Conservation (phyloP, 2,329 filamentous ascomycete genomes). For the Magnaporthiopsis rhizophila region DNA sequence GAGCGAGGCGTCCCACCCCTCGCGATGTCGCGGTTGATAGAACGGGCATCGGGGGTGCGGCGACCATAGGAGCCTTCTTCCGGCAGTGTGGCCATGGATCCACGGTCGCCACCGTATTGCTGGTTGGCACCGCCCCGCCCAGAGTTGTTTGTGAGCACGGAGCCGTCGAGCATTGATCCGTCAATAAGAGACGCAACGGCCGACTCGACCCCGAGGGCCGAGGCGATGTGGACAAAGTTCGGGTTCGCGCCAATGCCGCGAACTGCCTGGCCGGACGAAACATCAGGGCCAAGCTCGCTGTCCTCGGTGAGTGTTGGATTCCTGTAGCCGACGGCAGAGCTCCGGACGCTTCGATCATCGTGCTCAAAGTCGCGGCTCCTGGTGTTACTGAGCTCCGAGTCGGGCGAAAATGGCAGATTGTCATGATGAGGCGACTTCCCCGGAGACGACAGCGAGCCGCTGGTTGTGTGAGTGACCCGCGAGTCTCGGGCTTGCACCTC, state of each 20-base stretch:
- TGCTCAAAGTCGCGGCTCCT: conserved; percentile 46
- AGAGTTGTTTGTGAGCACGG: conserved; percentile 58
- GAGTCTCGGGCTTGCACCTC: conserved; percentile 50
- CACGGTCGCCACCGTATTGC: conserved; percentile 19
- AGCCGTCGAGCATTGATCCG: conserved; percentile 61
- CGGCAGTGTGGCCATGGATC: conserved; percentile 28
- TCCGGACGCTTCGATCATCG: conserved; percentile 48
- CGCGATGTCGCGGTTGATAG: conserved; percentile 19
- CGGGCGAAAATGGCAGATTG: conserved; percentile 34
- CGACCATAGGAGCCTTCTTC: conserved; percentile 25
- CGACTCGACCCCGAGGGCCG: conserved; percentile 63
- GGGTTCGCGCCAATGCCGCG: conserved; percentile 65
- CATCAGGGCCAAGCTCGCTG: conserved; percentile 39
- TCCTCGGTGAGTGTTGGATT: conserved; percentile 42
- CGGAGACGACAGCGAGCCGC: conserved; percentile 54
- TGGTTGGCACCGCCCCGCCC: conserved; percentile 38
- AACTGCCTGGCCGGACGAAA: conserved; percentile 59
- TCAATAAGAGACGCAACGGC: conserved; percentile 81
- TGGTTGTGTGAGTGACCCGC: conserved; percentile 37
- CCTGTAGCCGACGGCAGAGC: conserved; percentile 47
- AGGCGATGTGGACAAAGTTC: conserved; percentile 62
- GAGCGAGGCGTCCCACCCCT: conserved; percentile 8
- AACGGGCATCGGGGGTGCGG: conserved; percentile 28
- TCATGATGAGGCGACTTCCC: conserved; percentile 46
- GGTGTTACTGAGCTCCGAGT: conserved; percentile 47